Base-by-base conservation (phyloP, 192 early-diverging fungal genomes). In the Coemansia sp. region DNA sequence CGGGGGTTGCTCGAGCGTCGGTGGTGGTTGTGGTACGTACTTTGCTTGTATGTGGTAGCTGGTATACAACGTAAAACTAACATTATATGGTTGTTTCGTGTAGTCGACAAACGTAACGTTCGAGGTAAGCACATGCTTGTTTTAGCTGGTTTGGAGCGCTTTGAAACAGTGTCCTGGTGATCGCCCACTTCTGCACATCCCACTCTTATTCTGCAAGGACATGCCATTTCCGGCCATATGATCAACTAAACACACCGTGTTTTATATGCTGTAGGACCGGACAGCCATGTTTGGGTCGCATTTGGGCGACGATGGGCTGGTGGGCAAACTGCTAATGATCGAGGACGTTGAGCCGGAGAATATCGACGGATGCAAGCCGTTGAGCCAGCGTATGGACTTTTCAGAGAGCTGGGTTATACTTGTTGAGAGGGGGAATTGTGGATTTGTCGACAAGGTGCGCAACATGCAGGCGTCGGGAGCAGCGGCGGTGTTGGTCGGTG, bases 361-460 rank as follows among this genome's bases (percentile, higher is more conserved):
- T 57, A 62, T 79, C 34, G 76, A 83, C 23, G 90, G 88, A 12
- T 92, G 94, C 58, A 69, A 64, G 2, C 79, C 71, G 22, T 62
- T 85, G 20, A 76, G 83, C 2, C 57, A 68, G 23, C 74, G 60
- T 20, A 55, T 81, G 31, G 69, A 83, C n/a, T 12, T 42, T 17
- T 60, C 70, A 23, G 61, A 69, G 34, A 70, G 84, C 69, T 95
- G 89, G 90, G 86, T 94, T n/a, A 89, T 91, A 9, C 79, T 98
- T 2, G 89, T 97, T 3, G 86, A 91, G 60, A 87, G 96, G 53
- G 96, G 95, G 49, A 81, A 84, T 19, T 98, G 96, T 69, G 82
- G 88, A 0, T 98, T 98, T 66, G 83, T 91, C 37, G 89, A 92
- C 6, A 98, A 98, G 74, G 89, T 98, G 9, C 82, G 93, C 38